phyloP scores from a whole-genome alignment of 2,329 filamentous ascomycete genomes.

The Pyrenochaeta sp. region DNA sequence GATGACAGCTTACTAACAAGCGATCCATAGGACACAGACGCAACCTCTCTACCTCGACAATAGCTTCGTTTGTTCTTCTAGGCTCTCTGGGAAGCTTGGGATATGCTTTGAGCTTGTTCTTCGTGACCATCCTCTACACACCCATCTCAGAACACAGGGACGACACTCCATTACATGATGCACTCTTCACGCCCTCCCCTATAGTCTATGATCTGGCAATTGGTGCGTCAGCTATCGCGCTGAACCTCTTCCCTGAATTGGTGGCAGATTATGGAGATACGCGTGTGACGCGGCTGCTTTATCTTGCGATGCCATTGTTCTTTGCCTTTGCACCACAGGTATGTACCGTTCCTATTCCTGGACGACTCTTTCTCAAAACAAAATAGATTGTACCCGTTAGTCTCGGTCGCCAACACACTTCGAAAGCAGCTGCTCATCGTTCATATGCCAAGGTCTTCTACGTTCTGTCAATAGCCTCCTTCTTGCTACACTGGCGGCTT shows the following conservation, averaged over 20 bases:
- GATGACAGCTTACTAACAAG: slow-evolving; percentile 1
- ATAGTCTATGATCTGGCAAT: slow-evolving; percentile 51
- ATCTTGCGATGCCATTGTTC: slow-evolving; percentile 42
- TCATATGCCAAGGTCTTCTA: slow-evolving; percentile 60
- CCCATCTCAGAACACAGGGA: slow-evolving; percentile 57
- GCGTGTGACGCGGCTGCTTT: slow-evolving; percentile 34
- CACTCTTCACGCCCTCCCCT: slow-evolving; percentile 45
- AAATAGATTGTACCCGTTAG: slow-evolving; percentile 54
- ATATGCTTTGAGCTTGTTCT: slow-evolving; percentile 71
- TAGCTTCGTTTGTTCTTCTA: slow-evolving; percentile 67
- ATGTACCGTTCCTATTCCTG: neutral
- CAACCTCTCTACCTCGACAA: slow-evolving; percentile 58
- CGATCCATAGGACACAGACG: slow-evolving; percentile 57
- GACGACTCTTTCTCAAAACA: slow-evolving; percentile 16
- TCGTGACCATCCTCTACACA: slow-evolving; percentile 65
- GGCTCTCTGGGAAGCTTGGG: slow-evolving; percentile 68
- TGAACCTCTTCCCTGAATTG: slow-evolving; percentile 49
- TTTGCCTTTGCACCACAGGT: slow-evolving; percentile 48
- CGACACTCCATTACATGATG: slow-evolving; percentile 38
- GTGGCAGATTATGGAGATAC: slow-evolving; percentile 31
- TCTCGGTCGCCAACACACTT: slow-evolving; percentile 58
- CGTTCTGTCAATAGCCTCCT: slow-evolving; percentile 55
- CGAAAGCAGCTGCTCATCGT: slow-evolving; percentile 51
- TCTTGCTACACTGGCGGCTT: slow-evolving; percentile 57
- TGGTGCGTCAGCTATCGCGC: slow-evolving; percentile 57